phyloP scores from a whole-genome alignment of 2,329 filamentous ascomycete genomes.

The Rutstroemia sp. region DNA sequence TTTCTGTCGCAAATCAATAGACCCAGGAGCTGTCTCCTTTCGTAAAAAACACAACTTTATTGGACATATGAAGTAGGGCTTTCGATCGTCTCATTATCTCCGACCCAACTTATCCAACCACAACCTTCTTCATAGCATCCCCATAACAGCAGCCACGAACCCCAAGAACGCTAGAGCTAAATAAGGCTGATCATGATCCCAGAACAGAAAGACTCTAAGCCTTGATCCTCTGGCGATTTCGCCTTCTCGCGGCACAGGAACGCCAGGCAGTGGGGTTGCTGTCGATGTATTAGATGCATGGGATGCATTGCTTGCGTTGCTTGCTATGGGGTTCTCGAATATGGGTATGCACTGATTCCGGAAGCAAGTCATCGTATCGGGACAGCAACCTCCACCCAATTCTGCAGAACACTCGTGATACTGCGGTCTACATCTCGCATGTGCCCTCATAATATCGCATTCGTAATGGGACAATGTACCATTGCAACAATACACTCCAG shows the following conservation, averaged over 20 bases:
- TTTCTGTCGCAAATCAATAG: too few species aligned
- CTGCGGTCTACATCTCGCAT: constrained; percentile 19
- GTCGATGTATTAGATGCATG: constrained; percentile 18
- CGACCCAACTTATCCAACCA: not conserved
- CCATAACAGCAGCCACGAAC: constrained; percentile 19
- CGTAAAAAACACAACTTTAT: too few species aligned
- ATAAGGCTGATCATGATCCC: constrained; percentile 14
- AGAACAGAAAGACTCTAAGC: constrained; percentile 8
- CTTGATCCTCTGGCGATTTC: constrained; percentile 19
- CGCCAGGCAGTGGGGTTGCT: constrained; percentile 11
- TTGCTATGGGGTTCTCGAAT: constrained; percentile 8
- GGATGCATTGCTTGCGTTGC: constrained; percentile 5
- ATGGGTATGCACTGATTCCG: constrained; percentile 12
- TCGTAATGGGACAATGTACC: constrained; percentile 11
- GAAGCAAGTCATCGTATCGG: constrained; percentile 10
- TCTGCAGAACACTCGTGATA: constrained; percentile 20
- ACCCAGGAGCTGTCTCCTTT: too few species aligned
- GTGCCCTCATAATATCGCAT: constrained; percentile 15
- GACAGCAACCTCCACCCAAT: constrained; percentile 25
- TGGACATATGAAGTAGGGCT: too few species aligned
- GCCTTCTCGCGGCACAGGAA: constrained; percentile 18
- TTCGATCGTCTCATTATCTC: too few species aligned
- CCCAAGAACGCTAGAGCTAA: constrained; percentile 13
- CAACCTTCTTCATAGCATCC: constrained; percentile 12
- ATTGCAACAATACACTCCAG: constrained; percentile 26